These are phyloP conservation scores for Colletotrichum sp. DNA, from an alignment of 2,329 filamentous ascomycete species.

Conservation along the genomic window DNA sequence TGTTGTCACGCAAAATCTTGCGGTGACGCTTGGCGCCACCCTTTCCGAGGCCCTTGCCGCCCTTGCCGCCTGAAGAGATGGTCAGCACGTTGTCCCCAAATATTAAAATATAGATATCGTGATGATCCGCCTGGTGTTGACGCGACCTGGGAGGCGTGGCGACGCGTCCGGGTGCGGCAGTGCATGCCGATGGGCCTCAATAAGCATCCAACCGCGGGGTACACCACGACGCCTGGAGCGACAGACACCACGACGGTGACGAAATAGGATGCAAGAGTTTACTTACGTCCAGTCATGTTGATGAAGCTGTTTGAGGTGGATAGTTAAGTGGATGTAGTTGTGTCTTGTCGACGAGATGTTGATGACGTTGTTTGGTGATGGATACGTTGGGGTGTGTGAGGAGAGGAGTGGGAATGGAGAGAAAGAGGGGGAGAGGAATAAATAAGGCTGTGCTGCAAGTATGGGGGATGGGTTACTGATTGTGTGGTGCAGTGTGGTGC, in stretches of 20 bases:
- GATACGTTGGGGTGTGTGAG: conserved; percentile 25
- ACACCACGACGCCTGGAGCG: neutral
- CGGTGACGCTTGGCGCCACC: conserved; percentile 98
- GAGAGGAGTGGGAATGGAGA: conserved; percentile 23
- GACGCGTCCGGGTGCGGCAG: neutral
- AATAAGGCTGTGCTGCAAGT: conserved; percentile 22
- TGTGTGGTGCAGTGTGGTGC: conserved; percentile 14
- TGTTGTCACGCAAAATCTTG: conserved; percentile 99
- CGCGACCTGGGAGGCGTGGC: neutral
- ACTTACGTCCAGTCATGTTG: conserved; percentile 79
- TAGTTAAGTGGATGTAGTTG: neutral
- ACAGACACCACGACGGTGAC: conserved; percentile 21
- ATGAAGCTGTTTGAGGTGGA: conserved; percentile 30
- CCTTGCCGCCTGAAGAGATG: conserved; percentile 75
- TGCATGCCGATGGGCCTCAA: neutral
- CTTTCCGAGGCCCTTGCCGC: conserved; percentile 97
- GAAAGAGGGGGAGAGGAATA: conserved; percentile 20
- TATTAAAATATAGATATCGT: neutral
- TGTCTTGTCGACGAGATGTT: conserved; percentile 15
- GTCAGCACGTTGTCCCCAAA: neutral
- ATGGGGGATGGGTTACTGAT: conserved; percentile 22
- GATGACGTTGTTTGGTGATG: conserved; percentile 25
- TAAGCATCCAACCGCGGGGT: conserved; percentile 5
- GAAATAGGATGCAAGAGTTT: conserved; percentile 13
- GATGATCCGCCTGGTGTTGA: neutral